Evolutionary conservation across 192 early-diverging fungal genomes (phyloP).

Genomic region (Umbelopsis sp.): DNA sequence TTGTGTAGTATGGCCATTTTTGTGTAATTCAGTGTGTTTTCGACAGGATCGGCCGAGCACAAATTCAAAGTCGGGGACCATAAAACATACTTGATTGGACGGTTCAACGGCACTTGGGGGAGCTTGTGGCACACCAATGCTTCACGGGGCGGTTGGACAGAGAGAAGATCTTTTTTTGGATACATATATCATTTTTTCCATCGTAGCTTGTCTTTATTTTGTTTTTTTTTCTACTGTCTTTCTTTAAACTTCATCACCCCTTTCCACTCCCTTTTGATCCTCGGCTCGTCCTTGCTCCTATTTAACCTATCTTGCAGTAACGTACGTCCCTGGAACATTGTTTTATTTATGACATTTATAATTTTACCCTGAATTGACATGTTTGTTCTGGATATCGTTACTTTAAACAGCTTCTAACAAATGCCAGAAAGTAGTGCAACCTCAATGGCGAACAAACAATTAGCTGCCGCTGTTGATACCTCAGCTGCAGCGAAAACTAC

Average conservation of each 20-base stretch:
- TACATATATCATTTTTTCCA: not conserved
- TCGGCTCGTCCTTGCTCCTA: not conserved
- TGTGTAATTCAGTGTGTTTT: not conserved
- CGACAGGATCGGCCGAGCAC: not conserved
- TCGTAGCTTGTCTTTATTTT: not conserved
- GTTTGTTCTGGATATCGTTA: not conserved
- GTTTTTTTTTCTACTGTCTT: not conserved
- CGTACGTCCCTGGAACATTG: not conserved
- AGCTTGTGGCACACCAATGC: not conserved
- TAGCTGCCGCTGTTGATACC: not conserved
- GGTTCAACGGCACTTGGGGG: not conserved
- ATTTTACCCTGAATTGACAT: not conserved
- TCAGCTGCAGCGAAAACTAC: not conserved
- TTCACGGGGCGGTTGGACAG: constrained; percentile 19
- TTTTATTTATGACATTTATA: too few species aligned
- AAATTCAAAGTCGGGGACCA: not conserved
- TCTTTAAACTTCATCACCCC: not conserved
- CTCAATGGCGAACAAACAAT: not conserved
- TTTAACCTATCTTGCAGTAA: not conserved
- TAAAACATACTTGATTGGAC: not conserved
- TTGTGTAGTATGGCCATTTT: not conserved
- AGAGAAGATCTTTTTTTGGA: constrained; percentile 17
- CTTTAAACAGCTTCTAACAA: not conserved
- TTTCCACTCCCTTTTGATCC: constrained; percentile 20
- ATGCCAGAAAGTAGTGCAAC: not conserved